Percentiles rank a stretch among this genome's conserved stretches.
phyloP scores from a whole-genome alignment of 768 basidiomycete genomes.

The Hericium alpestre region DNA sequence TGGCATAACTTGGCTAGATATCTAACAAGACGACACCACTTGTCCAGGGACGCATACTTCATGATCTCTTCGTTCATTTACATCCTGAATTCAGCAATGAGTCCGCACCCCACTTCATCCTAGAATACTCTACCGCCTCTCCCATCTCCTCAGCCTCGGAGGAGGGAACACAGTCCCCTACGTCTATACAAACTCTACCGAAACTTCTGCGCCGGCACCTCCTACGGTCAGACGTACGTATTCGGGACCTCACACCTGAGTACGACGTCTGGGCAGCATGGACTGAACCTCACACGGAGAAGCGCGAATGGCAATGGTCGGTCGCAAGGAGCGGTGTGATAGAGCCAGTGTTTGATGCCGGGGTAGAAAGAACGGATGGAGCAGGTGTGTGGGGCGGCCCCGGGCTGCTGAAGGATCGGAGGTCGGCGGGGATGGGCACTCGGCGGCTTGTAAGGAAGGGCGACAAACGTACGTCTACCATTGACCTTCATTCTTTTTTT shows the following conservation, averaged over 20 bases:
- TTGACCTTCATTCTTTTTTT: conserved; percentile 2
- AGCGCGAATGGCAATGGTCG: conserved; percentile 39
- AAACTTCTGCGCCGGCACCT: conserved; percentile 75
- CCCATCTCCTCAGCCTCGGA: conserved; percentile 22
- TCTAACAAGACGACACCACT: too few species aligned
- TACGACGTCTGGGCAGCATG: conserved; percentile 80
- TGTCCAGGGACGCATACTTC: conserved; percentile 73
- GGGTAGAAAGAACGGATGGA: conserved; percentile 25
- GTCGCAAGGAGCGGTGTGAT: conserved; percentile 63
- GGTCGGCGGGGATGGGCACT: conserved; percentile 71
- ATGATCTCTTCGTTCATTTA: conserved; percentile 79
- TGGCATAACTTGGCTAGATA: not conserved
- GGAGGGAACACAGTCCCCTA: conserved; percentile 8
- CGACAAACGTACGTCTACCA: conserved; percentile 52
- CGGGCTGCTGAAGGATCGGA: conserved; percentile 44
- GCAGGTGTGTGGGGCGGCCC: conserved; percentile 48
- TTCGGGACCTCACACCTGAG: conserved; percentile 66
- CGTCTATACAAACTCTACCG: conserved; percentile 44
- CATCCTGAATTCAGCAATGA: conserved; percentile 57
- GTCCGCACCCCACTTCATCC: not conserved
- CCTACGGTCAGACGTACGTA: conserved; percentile 79
- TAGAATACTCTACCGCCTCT: not conserved
- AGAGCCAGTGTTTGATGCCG: conserved; percentile 60
- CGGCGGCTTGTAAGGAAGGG: conserved; percentile 64
- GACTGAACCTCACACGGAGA: conserved; percentile 33